Base-by-base conservation (phyloP, 192 early-diverging fungal genomes). In the Spizellomyces punctatus region DNA sequence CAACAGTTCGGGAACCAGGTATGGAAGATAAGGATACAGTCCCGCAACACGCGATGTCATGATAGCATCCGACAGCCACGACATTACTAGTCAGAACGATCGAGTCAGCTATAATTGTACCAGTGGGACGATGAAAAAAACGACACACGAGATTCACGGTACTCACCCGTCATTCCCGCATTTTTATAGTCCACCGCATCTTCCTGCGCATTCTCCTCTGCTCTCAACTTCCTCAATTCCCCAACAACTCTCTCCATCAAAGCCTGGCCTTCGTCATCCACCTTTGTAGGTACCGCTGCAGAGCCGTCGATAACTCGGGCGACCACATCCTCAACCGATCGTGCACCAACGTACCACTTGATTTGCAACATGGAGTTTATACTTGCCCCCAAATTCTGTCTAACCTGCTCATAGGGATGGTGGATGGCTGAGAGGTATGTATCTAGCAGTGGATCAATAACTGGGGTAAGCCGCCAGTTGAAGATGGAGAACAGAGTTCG, bases 331-430 rank as follows among this genome's bases (percentile, higher is more conserved):
- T n/a, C 14, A 16, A 82, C 74, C 7, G 57, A 48, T 47, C 45
- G 22, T 6, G 71, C 71, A 10, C 71, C 16, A n/a, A 71, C 54
- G 10, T 10, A 16, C 72, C 73, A 80, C 67, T 41, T 17, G n/a
- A 64, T 17, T 58, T 64, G 49, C 10, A 76, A 21, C 3, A 69
- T 17, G 1, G 42, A 46, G 59, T 66, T 68, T 45, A 96, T 87
- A 58, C 88, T 81, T 7, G 80, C 80, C 27, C 93, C 95, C 6
- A 95, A 71, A 14, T 84, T 78, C 63, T 95, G 91, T 5, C 96
- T 86, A 22, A 97, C 93, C 76, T 95, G 94, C 67, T 96, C 89
- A 80, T 97, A 98, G 10, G 94, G 94, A 76, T 94, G 90, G 12
- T 80, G 78, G 64, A 94, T 72, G 44, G 84, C 81, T 10, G 81